A percentile compares a stretch with the other conserved stretches of the same genome.
These are phyloP conservation scores for Camellia lanceoleosa DNA, from an alignment of 148 eudicot species.

Conservation along the genomic window DNA sequence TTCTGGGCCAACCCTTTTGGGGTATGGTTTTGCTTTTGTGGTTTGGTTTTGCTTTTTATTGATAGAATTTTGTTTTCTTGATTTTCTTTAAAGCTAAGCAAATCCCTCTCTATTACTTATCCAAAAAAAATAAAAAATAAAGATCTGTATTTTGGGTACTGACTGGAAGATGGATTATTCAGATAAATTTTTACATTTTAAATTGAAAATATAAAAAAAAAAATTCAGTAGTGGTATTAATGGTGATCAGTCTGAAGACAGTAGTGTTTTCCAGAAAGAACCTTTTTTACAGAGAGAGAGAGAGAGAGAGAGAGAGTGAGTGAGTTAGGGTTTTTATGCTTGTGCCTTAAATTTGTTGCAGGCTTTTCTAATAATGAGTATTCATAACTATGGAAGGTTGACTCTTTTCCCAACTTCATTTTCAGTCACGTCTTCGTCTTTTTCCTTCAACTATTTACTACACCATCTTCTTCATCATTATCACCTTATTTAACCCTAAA, in stretches of 20 bases:
- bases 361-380: constrained; percentile 21
- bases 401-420: constrained; percentile 13
- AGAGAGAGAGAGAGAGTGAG: no score
- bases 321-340: constrained; percentile 3
- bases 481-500: neutral
- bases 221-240: neutral
- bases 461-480: neutral
- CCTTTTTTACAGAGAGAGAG: neutral
- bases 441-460: constrained; percentile 9
- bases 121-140: no score
- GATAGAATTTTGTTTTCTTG: no score
- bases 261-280: constrained; percentile 4
- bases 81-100: no score
- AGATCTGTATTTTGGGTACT: no score
- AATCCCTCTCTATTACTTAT: no score
- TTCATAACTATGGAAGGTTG: constrained; percentile 24
- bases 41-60: no score
- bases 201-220: neutral
- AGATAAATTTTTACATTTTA: no score
- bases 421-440: constrained; percentile 19
- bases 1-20: no score
- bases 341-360: constrained; percentile 25
- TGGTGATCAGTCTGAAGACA: constrained; percentile 1
- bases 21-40: no score
- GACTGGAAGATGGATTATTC: no score